Evolutionary conservation across 116 monocot species (phyloP).

Genomic region (Thalassia testudinum): DNA sequence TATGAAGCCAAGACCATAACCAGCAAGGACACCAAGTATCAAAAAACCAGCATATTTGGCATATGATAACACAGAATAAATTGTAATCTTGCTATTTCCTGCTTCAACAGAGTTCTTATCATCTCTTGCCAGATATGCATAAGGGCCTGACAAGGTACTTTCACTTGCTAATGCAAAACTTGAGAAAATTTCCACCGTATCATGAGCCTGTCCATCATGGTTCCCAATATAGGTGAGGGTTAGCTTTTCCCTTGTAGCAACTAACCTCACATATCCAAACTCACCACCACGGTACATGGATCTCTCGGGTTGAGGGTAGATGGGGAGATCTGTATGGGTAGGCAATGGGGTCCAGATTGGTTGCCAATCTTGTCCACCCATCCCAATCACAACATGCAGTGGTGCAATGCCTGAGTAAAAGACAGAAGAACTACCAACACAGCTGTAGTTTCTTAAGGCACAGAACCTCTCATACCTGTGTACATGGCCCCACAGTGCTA

Average conservation of each 20-base stretch:
- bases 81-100: background rate
- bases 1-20: conserved; percentile 55
- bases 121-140: background rate
- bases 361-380: conserved; percentile 96
- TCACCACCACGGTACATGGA: conserved; percentile 92
- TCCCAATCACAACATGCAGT: conserved; percentile 86
- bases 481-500: conserved; percentile 98
- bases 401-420: conserved; percentile 24
- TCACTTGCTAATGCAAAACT: conserved; percentile 5
- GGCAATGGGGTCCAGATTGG: conserved; percentile 69
- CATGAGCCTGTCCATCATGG: conserved; percentile 82
- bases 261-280: conserved; percentile 82
- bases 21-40: conserved; percentile 37
- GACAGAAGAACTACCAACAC: conserved; percentile 20
- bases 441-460: conserved; percentile 53
- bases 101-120: background rate
- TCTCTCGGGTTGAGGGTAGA: conserved; percentile 65
- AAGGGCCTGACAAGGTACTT: too few relatives aligned
- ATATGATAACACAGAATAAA: background rate
- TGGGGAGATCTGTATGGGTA: conserved; percentile 50
- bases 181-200: conserved; percentile 59
- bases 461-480: conserved; percentile 98
- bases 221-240: conserved; percentile 77
- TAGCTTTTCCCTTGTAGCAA: conserved; percentile 74
- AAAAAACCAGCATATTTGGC: conserved; percentile 13